Evolutionary conservation across 371 early-diverging fungal genomes (phyloP).

Genomic region (Mucor velutinosus): DNA sequence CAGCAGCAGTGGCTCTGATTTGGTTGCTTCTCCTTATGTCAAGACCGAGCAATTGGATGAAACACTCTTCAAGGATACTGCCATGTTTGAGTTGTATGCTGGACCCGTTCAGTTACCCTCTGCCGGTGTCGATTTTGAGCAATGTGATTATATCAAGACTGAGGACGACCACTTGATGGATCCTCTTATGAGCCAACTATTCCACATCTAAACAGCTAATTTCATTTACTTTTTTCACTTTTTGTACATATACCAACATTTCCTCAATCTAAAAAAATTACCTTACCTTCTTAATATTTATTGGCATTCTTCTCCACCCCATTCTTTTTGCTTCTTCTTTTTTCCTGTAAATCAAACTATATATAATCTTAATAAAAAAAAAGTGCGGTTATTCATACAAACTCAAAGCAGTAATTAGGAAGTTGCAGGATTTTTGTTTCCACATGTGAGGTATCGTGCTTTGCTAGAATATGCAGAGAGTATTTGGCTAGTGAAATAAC

Average conservation of each 20-base stretch:
- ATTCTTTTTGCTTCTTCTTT: neutral
- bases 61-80: conserved; percentile 16
- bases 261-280: neutral
- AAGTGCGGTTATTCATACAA: neutral
- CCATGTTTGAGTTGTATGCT: conserved; percentile 23
- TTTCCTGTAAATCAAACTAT: neutral
- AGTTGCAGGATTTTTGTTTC: neutral
- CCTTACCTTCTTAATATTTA: conserved; percentile 1
- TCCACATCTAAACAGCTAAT: conserved; percentile 16
- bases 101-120: conserved; percentile 22
- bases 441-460: neutral
- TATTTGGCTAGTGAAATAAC: neutral
- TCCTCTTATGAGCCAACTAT: conserved; percentile 23
- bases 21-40: neutral
- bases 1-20: conserved; percentile 16
- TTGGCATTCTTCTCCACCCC: neutral
- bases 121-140: conserved; percentile 21
- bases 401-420: neutral
- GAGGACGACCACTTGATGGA: conserved; percentile 23
- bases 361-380: neutral
- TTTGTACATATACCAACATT: conserved; percentile 15
- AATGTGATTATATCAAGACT: conserved; percentile 24
- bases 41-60: conserved; percentile 15
- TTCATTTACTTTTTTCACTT: neutral
- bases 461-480: neutral